A percentile compares a stretch with the other conserved stretches of the same genome.
Conservation (phyloP, 148 eudicot genomes). For the Camellia sinensis region DNA sequence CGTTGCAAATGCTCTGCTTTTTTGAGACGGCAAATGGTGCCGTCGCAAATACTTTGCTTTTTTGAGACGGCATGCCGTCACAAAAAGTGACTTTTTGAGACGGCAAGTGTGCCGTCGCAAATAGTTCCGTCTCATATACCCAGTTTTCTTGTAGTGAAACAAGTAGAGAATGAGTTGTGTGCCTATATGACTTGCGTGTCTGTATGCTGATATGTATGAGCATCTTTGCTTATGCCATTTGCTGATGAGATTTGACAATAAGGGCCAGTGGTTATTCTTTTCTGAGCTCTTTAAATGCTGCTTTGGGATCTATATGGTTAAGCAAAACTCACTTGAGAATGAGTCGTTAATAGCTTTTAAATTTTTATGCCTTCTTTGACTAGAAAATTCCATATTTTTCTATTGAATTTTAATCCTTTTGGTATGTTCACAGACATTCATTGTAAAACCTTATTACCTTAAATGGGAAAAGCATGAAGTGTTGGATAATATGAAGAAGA, state of each 20-base stretch:
- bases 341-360: neutral
- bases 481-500: conserved; percentile 59
- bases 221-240: neutral
- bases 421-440: conserved; percentile 56
- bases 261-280: neutral
- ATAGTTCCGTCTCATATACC: too few relatives aligned
- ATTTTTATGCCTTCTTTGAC: neutral
- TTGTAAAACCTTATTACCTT: conserved; percentile 76
- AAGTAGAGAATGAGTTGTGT: neutral
- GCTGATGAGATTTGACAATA: neutral
- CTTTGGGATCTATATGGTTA: neutral
- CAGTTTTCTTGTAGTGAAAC: too few relatives aligned
- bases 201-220: neutral
- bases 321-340: neutral
- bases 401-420: conserved; percentile 4
- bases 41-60: too few relatives aligned
- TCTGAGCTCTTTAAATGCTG: neutral
- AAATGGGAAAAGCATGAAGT: conserved; percentile 75
- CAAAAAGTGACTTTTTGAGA: too few relatives aligned
- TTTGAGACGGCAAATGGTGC: too few relatives aligned
- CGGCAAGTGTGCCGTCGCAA: too few relatives aligned
- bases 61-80: too few relatives aligned
- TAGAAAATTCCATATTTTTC: neutral
- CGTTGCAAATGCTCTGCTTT: too few relatives aligned
- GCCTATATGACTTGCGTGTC: too few relatives aligned